A percentile compares a stretch with the other conserved stretches of the same genome.
Evolutionary conservation across 768 basidiomycete genomes (phyloP).

Genomic region (Kwoniella mangroviensis): DNA sequence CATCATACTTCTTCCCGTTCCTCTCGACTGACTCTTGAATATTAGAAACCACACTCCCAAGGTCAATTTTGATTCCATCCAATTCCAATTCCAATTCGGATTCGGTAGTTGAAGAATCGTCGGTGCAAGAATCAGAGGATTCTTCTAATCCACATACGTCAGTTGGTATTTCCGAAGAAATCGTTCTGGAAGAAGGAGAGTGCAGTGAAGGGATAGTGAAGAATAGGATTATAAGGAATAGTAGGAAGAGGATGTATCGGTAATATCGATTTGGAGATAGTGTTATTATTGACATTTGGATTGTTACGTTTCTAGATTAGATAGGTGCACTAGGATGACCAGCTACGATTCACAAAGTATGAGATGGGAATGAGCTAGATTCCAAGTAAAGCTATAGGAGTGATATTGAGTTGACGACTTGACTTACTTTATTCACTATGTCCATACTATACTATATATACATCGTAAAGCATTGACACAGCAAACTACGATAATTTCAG

Average conservation of each 20-base stretch:
- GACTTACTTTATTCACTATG: no score
- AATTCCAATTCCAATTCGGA: not conserved
- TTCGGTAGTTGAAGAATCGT: not conserved
- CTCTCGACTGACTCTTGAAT: not conserved
- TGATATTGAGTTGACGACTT: no score
- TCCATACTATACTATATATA: no score
- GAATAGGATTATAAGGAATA: not conserved
- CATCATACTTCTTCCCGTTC: not conserved
- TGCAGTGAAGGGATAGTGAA: not conserved
- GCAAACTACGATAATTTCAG: no score
- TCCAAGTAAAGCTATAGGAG: no score
- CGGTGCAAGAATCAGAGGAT: not conserved
- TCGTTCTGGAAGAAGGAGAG: not conserved
- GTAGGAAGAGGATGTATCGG: not conserved
- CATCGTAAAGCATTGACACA: no score
- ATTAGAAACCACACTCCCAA: not conserved
- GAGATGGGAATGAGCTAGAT: no score
- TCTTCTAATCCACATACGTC: not conserved
- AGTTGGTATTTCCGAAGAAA: not conserved
- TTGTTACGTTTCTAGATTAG: no score
- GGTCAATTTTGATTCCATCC: not conserved
- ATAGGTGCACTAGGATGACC: no score
- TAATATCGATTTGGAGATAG: not conserved
- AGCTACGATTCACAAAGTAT: no score
- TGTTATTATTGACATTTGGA: not conserved